phyloP scores from a whole-genome alignment of 208 protist species.

The Wallacemonas collosoma region DNA sequence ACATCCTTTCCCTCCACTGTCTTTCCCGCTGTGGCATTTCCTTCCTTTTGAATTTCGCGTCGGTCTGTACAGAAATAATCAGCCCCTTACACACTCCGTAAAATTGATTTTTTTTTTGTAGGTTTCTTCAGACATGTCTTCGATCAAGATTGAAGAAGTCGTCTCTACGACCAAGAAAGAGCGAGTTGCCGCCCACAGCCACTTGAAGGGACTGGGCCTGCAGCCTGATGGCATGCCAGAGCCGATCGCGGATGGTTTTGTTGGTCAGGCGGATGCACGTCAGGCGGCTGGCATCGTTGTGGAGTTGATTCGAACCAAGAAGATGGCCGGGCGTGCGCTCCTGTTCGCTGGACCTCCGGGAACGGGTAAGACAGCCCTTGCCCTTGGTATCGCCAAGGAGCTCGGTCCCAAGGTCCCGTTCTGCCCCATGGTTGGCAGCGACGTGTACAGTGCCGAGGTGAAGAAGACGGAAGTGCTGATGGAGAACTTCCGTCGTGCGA shows the following conservation, averaged over 20 bases:
- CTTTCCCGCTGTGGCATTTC: too few relatives aligned
- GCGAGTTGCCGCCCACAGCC: constrained; percentile 98
- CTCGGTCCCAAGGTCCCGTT: constrained; percentile 99
- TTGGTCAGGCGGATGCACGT: constrained; percentile 98
- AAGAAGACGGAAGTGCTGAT: constrained; percentile 99
- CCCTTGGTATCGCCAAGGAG: constrained; percentile 98
- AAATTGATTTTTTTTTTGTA: constrained; percentile 2
- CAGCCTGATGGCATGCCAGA: constrained; percentile 90
- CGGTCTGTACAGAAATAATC: neutral
- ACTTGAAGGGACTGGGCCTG: constrained; percentile 99
- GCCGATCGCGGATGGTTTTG: constrained; percentile 92
- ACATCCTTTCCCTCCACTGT: too few relatives aligned
- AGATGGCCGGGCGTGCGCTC: constrained; percentile 99
- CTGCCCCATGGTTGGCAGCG: constrained; percentile 98
- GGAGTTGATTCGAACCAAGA: constrained; percentile 99
- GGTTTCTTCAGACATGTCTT: constrained; percentile 57
- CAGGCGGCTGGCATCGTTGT: constrained; percentile 98
- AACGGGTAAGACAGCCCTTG: constrained; percentile 98
- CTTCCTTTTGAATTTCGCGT: too few relatives aligned
- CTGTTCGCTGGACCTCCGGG: constrained; percentile 99
- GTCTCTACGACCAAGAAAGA: constrained; percentile 96
- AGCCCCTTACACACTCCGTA: neutral
- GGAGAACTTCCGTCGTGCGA: constrained; percentile 99
- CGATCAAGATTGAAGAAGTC: constrained; percentile 96
- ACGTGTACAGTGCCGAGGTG: constrained; percentile 99